These are phyloP conservation scores for Closterium sp. DNA, from an alignment of 139 green algal genomes.

Conservation along the genomic window DNA sequence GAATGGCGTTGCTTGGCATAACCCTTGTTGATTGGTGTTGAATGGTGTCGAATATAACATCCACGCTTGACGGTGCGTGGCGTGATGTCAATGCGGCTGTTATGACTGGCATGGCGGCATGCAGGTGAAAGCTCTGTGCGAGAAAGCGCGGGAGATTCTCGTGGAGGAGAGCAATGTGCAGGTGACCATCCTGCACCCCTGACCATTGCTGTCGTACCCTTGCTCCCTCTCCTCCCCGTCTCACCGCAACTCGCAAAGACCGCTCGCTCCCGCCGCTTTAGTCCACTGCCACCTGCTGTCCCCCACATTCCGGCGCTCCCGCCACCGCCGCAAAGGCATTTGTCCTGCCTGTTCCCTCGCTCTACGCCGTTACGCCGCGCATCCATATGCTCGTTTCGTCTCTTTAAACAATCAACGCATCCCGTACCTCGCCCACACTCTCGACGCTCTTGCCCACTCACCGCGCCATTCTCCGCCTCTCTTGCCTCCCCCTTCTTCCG, in stretches of 20 bases:
- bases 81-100: background rate
- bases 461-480: no score
- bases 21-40: background rate
- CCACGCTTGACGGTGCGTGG: background rate
- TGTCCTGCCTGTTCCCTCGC: no score
- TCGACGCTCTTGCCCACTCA: no score
- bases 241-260: background rate
- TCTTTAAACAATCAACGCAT: no score
- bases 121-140: conserved; percentile 88
- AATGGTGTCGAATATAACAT: background rate
- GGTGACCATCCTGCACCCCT: background rate
- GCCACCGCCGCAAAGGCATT: no score
- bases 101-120: background rate
- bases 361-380: no score
- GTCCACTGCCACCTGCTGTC: background rate
- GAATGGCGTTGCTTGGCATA: background rate
- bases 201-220: background rate
- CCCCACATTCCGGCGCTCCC: no score
- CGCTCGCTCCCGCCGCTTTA: background rate
- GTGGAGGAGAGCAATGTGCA: conserved; percentile 88
- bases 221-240: background rate
- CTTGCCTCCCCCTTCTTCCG: no score
- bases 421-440: no score
- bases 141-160: conserved; percentile 73
- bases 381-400: no score